phyloP scores from a whole-genome alignment of 306 rosid genomes.

The Cyclanthera cordifolia region DNA sequence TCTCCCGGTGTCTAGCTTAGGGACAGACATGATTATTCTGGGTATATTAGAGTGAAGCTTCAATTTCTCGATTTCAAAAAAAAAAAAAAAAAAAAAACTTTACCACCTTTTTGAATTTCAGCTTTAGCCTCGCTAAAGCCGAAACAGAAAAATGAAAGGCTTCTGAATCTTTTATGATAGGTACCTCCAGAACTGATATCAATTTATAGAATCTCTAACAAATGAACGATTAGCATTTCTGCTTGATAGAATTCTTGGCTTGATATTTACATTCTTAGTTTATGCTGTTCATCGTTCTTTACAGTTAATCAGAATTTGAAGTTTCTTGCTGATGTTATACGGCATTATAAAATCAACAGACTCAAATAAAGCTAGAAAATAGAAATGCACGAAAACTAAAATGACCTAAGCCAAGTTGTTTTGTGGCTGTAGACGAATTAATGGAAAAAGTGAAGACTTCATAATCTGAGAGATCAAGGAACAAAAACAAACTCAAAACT shows the following conservation, averaged over 20 bases:
- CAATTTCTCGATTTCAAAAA: too few species aligned
- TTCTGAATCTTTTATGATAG: not conserved
- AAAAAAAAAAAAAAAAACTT: too few species aligned
- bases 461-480: too few species aligned
- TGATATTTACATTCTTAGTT: not conserved
- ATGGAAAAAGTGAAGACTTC: too few species aligned
- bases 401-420: too few species aligned
- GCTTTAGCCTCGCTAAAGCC: not conserved
- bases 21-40: too few species aligned
- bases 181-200: not conserved
- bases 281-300: not conserved
- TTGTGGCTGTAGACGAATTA: too few species aligned
- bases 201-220: not conserved
- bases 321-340: not conserved
- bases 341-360: not conserved
- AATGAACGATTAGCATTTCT: not conserved
- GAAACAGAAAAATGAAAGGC: not conserved
- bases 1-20: too few species aligned
- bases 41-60: too few species aligned
- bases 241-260: not conserved
- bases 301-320: not conserved
- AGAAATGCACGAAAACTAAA: not conserved
- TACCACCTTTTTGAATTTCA: not conserved
- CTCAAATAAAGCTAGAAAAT: not conserved
- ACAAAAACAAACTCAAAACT: too few species aligned